Evolutionary conservation across 305 asterid species (phyloP).

Genomic region (Petunia hybrid): DNA sequence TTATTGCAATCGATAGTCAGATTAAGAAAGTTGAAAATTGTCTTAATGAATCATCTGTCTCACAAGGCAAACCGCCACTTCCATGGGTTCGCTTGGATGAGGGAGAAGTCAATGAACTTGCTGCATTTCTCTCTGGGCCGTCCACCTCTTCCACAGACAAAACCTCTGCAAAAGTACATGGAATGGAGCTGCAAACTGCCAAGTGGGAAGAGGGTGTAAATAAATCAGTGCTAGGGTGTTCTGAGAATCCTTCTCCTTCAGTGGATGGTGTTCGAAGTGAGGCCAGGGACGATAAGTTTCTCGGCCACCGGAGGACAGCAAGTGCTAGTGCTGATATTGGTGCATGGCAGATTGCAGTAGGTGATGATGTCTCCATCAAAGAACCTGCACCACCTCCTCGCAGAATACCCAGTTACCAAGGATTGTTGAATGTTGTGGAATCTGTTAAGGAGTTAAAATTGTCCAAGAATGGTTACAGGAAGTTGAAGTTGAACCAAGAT

Average conservation of each 20-base stretch:
- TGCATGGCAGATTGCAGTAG: conserved; percentile 72
- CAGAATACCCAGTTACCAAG: conserved; percentile 83
- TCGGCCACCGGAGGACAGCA: conserved; percentile 89
- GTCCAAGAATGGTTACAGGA: conserved; percentile 82
- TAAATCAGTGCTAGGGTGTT: conserved; percentile 44
- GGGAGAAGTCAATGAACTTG: conserved; percentile 86
- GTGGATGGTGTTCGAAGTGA: conserved; percentile 54
- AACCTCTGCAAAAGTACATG: conserved; percentile 40
- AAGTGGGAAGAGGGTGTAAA: conserved; percentile 46
- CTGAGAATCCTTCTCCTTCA: conserved; percentile 61
- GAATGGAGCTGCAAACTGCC: conserved; percentile 39
- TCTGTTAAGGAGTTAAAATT: conserved; percentile 72
- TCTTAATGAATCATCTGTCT: conserved; percentile 55
- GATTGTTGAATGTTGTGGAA: conserved; percentile 74
- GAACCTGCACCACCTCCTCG: conserved; percentile 65
- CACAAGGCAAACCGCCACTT: conserved; percentile 78
- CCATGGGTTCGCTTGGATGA: conserved; percentile 89
- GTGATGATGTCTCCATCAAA: conserved; percentile 54
- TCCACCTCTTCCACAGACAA: conserved; percentile 43
- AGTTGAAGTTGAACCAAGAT: conserved; percentile 61
- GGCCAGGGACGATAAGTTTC: conserved; percentile 54
- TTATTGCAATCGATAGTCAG: conserved; percentile 67
- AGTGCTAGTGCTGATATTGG: conserved; percentile 93
- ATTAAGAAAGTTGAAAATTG: conserved; percentile 65
- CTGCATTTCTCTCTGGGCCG: conserved; percentile 73